These are phyloP conservation scores for Panellus pusillus DNA, from an alignment of 768 basidiomycete genomes.

Conservation along the genomic window DNA sequence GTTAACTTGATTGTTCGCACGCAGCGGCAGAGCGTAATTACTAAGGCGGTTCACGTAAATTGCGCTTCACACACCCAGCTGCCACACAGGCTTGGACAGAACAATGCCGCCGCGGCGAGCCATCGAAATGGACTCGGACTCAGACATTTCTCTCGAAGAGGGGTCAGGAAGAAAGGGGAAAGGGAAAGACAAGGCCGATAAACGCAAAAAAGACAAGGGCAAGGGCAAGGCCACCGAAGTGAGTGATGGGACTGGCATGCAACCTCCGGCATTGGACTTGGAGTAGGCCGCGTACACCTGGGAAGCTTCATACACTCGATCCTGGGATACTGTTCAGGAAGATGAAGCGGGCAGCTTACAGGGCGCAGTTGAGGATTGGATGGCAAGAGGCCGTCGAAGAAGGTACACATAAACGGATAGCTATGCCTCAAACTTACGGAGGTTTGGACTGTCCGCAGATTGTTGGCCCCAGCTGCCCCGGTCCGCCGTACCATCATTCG, in stretches of 20 bases:
- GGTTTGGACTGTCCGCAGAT: conserved; percentile 37
- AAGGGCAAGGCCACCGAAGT: conserved; percentile 58
- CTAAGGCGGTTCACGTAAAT: too few species aligned
- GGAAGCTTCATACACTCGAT: conserved; percentile 92
- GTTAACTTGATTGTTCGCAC: too few species aligned
- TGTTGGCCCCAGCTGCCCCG: conserved; percentile 80
- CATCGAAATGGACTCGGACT: conserved; percentile 68
- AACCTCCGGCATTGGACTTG: conserved; percentile 1
- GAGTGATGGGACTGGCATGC: conserved; percentile 14
- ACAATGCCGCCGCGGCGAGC: conserved; percentile 37
- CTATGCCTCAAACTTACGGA: conserved; percentile 1
- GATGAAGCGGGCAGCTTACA: conserved; percentile 92
- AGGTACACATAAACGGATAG: conserved; percentile 51
- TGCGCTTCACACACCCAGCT: too few species aligned
- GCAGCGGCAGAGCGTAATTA: too few species aligned
- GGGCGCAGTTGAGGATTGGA: conserved; percentile 83
- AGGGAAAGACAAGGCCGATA: conserved; percentile 56
- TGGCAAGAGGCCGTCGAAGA: conserved; percentile 82
- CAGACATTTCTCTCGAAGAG: conserved; percentile 64
- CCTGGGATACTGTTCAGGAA: conserved; percentile 97
- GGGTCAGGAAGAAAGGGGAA: conserved; percentile 40
- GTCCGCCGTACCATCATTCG: conserved; percentile 95
- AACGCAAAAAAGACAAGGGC: conserved; percentile 54
- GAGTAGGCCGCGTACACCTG: conserved; percentile 84
- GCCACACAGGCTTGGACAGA: too few species aligned